Conservation (phyloP, 441 rosid species). For the Manihot esculenta region DNA sequence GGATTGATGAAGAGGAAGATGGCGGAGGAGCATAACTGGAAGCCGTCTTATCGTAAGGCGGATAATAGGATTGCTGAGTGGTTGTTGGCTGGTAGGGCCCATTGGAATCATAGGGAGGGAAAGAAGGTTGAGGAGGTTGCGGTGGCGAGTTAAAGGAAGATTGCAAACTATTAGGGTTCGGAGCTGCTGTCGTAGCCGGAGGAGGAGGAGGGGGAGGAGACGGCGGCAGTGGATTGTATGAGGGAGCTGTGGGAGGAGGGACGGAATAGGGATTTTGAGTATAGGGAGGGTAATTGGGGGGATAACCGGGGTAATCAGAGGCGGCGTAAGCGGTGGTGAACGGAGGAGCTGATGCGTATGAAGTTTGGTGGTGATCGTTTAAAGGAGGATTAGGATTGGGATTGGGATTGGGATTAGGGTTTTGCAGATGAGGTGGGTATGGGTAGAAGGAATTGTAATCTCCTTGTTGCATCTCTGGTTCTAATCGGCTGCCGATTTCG, state of each 20-base stretch:
- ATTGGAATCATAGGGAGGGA: conserved; percentile 64
- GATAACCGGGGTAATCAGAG: conserved; percentile 52
- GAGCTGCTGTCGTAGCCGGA: conserved; percentile 19
- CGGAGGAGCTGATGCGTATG: conserved; percentile 93
- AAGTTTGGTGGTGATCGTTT: conserved; percentile 46
- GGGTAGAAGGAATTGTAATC: conserved; percentile 68
- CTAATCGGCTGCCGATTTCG: background rate
- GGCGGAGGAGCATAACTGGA: conserved; percentile 44
- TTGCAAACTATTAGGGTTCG: conserved; percentile 30
- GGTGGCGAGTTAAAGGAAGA: conserved; percentile 33
- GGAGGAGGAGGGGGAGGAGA: conserved; percentile 48
- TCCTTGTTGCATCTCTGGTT: conserved; percentile 70
- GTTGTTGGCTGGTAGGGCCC: conserved; percentile 55
- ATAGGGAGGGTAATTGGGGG: conserved; percentile 54
- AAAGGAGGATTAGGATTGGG: conserved; percentile 31
- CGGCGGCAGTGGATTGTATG: conserved; percentile 40
- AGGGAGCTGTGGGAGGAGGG: conserved; percentile 64
- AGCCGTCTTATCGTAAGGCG: conserved; percentile 59
- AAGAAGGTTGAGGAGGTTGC: conserved; percentile 36
- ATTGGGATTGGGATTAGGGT: conserved; percentile 36
- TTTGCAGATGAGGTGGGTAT: conserved; percentile 44
- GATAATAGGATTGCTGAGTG: conserved; percentile 45
- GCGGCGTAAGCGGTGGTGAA: conserved; percentile 46
- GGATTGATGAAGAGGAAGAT: conserved; percentile 18
- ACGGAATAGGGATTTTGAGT: conserved; percentile 55